phyloP scores from a whole-genome alignment of 75 land plant species.

The Chamaecyparis obtusa region DNA sequence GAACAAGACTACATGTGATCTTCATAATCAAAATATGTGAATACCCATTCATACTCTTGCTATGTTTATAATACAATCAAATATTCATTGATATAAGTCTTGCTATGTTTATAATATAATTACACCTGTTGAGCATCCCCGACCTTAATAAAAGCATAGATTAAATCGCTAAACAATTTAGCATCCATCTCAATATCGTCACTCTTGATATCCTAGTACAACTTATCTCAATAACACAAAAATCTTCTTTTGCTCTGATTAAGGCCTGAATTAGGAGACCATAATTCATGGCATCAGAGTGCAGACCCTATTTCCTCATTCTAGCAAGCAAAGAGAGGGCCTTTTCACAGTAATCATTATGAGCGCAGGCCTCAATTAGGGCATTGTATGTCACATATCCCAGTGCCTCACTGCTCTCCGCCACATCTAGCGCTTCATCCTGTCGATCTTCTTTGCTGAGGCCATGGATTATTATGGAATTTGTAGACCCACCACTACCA shows the following conservation, averaged over 20 bases:
- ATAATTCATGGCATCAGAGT: slow-evolving; percentile 62
- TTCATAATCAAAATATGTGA: too few species aligned
- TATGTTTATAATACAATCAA: too few species aligned
- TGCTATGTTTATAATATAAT: too few species aligned
- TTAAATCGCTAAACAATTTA: slow-evolving; percentile 62
- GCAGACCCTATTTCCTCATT: slow-evolving; percentile 66
- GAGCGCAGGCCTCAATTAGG: slow-evolving; percentile 66
- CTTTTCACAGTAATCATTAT: slow-evolving; percentile 42
- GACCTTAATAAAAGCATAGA: slow-evolving; percentile 55
- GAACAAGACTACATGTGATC: too few species aligned
- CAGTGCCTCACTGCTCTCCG: slow-evolving; percentile 31
- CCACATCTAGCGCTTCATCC: slow-evolving; percentile 56
- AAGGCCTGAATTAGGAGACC: slow-evolving; percentile 66
- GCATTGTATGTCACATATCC: slow-evolving; percentile 74
- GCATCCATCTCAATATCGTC: slow-evolving; percentile 62
- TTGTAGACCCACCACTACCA: too few species aligned
- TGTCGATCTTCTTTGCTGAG: slow-evolving; percentile 43
- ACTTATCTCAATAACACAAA: slow-evolving; percentile 25
- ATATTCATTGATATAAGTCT: too few species aligned
- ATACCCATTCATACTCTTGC: too few species aligned
- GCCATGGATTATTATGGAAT: slow-evolving; percentile 70
- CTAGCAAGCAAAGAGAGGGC: slow-evolving; percentile 56
- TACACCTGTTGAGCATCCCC: slow-evolving; percentile 55
- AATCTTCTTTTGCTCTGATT: slow-evolving; percentile 41
- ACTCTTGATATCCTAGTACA: slow-evolving; percentile 47